phyloP scores from a whole-genome alignment of 2,329 filamentous ascomycete genomes.

The Metarhizium humberi region DNA sequence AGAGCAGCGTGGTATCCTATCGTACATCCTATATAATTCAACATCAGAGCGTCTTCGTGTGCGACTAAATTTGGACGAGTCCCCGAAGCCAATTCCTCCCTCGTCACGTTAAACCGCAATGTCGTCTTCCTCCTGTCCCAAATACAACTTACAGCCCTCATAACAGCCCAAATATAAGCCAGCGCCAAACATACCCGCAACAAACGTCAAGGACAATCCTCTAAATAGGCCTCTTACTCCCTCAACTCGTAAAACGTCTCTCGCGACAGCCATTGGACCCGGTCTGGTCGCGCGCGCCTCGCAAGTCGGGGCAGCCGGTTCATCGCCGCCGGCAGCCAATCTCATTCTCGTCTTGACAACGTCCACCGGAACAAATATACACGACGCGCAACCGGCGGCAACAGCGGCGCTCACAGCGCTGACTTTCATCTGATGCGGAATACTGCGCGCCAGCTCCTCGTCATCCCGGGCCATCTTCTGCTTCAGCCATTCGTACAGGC shows the following conservation, averaged over 20 bases:
- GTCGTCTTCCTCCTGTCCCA: background rate
- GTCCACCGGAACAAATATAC: conserved; percentile 11
- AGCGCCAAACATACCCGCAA: conserved; percentile 1
- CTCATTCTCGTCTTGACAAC: conserved; percentile 13
- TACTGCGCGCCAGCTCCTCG: background rate
- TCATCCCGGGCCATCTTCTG: background rate
- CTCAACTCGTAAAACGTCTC: conserved; percentile 1
- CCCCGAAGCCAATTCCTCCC: background rate
- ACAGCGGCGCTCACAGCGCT: conserved; percentile 8
- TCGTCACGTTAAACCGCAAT: background rate
- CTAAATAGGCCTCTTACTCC: conserved; percentile 3
- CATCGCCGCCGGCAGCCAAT: conserved; percentile 5
- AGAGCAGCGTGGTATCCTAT: too few relatives aligned
- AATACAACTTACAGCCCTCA: conserved; percentile 6
- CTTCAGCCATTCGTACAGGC: conserved; percentile 7
- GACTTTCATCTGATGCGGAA: conserved; percentile 1
- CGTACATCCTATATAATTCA: background rate
- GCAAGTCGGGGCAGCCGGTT: background rate
- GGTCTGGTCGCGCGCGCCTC: background rate
- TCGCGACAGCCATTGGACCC: background rate
- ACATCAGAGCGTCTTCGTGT: too few relatives aligned
- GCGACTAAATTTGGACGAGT: too few relatives aligned
- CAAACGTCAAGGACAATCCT: conserved; percentile 4
- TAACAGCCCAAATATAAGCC: conserved; percentile 6
- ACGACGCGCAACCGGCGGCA: conserved; percentile 5